Conservation (phyloP, 2,329 filamentous ascomycete genomes). For the Alternaria solani region DNA sequence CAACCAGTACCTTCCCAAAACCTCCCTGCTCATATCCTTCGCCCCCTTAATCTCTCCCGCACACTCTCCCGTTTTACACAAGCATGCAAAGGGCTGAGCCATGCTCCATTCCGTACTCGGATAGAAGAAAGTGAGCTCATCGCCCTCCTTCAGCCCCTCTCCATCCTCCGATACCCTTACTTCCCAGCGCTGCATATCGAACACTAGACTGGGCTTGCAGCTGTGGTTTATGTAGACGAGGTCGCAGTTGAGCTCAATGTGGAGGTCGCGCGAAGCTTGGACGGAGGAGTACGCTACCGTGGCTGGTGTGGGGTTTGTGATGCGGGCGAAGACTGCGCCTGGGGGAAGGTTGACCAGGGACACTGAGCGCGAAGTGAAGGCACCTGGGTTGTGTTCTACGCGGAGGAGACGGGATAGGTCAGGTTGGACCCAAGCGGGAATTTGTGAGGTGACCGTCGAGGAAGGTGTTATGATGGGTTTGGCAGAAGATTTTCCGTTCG, state of each 20-base stretch:
- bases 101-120: constrained; percentile 78
- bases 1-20: constrained; percentile 64
- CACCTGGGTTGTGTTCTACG: constrained; percentile 50
- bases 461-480: constrained; percentile 32
- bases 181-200: constrained; percentile 60
- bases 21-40: constrained; percentile 62
- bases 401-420: constrained; percentile 51
- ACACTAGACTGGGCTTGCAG: constrained; percentile 61
- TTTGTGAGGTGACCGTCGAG: constrained; percentile 18
- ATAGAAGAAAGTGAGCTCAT: constrained; percentile 70
- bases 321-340: constrained; percentile 59
- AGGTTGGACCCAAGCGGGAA: constrained; percentile 49
- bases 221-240: constrained; percentile 67
- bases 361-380: constrained; percentile 55
- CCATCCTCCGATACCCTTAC: constrained; percentile 61
- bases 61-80: constrained; percentile 66
- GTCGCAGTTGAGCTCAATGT: constrained; percentile 66
- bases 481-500: constrained; percentile 32
- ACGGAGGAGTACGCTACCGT: constrained; percentile 61
- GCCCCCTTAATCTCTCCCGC: constrained; percentile 70
- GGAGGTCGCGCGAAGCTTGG: constrained; percentile 57
- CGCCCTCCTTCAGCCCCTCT: constrained; percentile 46
- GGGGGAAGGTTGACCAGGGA: constrained; percentile 61
- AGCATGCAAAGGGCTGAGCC: constrained; percentile 74
- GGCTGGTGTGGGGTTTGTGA: constrained; percentile 57